Base-by-base conservation (phyloP, 1,139 yeast genomes). In the Blastobotrys buckinghamii region DNA sequence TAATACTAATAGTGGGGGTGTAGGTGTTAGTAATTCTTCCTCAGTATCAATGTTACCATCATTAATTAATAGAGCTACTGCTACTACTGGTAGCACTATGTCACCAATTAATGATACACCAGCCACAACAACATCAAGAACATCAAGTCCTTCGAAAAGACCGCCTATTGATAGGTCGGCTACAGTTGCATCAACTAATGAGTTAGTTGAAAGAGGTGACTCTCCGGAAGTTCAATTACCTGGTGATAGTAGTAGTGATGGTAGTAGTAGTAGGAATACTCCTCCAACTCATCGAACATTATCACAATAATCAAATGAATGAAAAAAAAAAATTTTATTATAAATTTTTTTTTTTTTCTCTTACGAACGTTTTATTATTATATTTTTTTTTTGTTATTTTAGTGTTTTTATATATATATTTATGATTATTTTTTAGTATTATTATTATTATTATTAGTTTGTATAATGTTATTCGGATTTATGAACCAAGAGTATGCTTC, bases 31-130 rank as follows among this genome's bases (percentile, higher is more conserved):
- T 26, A 26, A 6, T 7, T 35, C 42, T 12, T 26, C 34, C 10
- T 16, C 33, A 2, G 45, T 42, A 2, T 48, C 51, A 20, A 48
- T 48, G 51, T 34, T 48, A 20, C 51, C 51, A 8, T 37, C 48
- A 7, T 38, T 48, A 41, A 47, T 44, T n/a, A 48, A 48, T 38
- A 42, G 51, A 16, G 51, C 51, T 9, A 38, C 48, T 19, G 51
- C 49, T 2, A 45, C 51, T 12, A 33, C 39, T 8, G 16, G 29
- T 2, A 19, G 40, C 6, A 39, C 42, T 6, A 20, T 24, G 10
- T 29, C 42, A 7, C n/a, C 42, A n/a, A 13, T 20, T n/a, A 39
- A 24, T 17, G 15, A 29, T 29, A 19, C 42, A 5, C 27, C 35
- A 12, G 35, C 26, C 24, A 19, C 15, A 15, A 16, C 36, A n/a